These are phyloP conservation scores for Diaporthe humulicola DNA, from an alignment of 2,329 filamentous ascomycete species.

Conservation along the genomic window DNA sequence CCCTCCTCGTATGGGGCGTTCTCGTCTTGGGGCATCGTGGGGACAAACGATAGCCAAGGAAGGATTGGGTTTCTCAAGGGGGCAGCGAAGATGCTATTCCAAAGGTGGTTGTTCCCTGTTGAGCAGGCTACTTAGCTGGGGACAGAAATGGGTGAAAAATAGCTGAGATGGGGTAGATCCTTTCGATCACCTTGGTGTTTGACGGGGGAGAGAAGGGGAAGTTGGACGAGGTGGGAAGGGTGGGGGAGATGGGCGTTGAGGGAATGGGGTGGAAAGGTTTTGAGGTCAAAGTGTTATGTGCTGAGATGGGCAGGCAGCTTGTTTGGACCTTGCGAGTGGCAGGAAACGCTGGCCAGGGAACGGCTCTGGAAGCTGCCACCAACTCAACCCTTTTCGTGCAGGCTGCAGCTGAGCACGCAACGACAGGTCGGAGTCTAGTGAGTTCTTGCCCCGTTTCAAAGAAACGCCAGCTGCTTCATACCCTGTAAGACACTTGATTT, in stretches of 20 bases:
- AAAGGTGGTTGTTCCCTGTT: constrained; percentile 25
- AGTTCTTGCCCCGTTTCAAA: constrained; percentile 17
- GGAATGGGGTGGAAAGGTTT: constrained; percentile 15
- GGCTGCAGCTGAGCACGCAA: neutral
- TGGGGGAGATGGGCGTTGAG: constrained; percentile 23
- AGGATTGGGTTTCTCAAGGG: constrained; percentile 9
- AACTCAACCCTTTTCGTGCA: neutral
- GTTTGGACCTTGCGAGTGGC: constrained; percentile 25
- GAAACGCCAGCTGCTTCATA: neutral
- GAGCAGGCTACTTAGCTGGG: constrained; percentile 32
- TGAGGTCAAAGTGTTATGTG: neutral
- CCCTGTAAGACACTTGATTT: neutral
- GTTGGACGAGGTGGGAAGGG: constrained; percentile 34
- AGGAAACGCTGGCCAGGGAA: neutral
- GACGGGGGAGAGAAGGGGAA: neutral
- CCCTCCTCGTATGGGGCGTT: constrained; percentile 37
- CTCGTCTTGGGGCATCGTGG: constrained; percentile 37
- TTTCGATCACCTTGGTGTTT: constrained; percentile 28
- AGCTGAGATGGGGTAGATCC: constrained; percentile 39
- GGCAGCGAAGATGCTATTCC: constrained; percentile 34
- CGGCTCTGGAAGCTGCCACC: constrained; percentile 36
- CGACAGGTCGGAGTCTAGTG: neutral
- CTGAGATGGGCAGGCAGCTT: neutral
- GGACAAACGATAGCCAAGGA: constrained; percentile 4
- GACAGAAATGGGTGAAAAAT: constrained; percentile 36